Percentiles rank a stretch among this genome's conserved stretches.
phyloP scores from a whole-genome alignment of 805 yeast genomes.

The Starmerella geochares region DNA sequence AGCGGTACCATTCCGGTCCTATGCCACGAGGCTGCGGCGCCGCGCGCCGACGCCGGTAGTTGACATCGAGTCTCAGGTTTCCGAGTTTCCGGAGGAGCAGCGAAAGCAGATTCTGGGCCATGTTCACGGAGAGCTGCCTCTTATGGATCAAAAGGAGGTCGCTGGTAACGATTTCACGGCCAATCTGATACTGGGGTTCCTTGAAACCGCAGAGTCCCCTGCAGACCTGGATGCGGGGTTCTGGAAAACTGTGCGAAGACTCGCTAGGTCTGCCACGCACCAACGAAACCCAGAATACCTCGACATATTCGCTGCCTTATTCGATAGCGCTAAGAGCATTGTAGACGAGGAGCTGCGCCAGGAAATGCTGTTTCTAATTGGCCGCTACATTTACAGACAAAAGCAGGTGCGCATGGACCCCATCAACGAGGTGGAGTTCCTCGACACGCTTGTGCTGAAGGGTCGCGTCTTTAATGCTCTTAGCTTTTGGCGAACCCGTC shows the following conservation, averaged over 20 bases:
- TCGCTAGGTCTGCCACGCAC: slow-evolving; percentile 8
- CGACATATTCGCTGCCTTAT: slow-evolving; percentile 18
- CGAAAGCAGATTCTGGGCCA: slow-evolving; percentile 14
- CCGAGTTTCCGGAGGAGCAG: slow-evolving; percentile 15
- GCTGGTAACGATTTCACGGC: slow-evolving; percentile 5
- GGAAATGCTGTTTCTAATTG: slow-evolving; percentile 13
- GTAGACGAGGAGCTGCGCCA: slow-evolving; percentile 6
- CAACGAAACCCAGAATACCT: slow-evolving; percentile 4
- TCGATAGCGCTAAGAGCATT: slow-evolving; percentile 23
- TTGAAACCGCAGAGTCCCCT: slow-evolving; percentile 12
- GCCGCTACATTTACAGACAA: slow-evolving; percentile 21
- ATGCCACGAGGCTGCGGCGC: background rate
- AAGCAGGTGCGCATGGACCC: slow-evolving; percentile 25
- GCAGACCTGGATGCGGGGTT: slow-evolving; percentile 16
- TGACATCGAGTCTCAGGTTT: slow-evolving; percentile 16
- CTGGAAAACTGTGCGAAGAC: slow-evolving; percentile 18
- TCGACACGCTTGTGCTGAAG: slow-evolving; percentile 22
- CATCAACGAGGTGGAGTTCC: slow-evolving; percentile 26
- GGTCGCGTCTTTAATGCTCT: slow-evolving; percentile 20
- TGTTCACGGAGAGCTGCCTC: slow-evolving; percentile 4
- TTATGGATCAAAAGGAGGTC: background rate
- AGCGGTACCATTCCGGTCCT: background rate
- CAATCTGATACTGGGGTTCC: slow-evolving; percentile 5
- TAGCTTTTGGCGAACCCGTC: slow-evolving; percentile 21
- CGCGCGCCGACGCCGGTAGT: background rate